These are phyloP conservation scores for Westerdykella ornata DNA, from an alignment of 2,329 filamentous ascomycete genomes.

Conservation along the genomic window DNA sequence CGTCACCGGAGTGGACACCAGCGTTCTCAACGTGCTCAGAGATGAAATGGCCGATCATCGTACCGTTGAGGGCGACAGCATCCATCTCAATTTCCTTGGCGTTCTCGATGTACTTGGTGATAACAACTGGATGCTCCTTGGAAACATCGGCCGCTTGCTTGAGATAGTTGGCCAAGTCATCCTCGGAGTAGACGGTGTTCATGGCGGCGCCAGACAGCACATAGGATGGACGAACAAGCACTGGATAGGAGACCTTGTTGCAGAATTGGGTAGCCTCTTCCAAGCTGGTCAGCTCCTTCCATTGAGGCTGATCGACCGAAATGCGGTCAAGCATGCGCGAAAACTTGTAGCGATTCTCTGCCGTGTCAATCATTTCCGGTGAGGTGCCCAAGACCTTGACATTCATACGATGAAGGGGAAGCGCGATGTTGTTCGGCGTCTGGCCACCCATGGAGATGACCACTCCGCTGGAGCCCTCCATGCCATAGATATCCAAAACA, in stretches of 20 bases:
- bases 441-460: slow-evolving; percentile 96
- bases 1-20: slow-evolving; percentile 96
- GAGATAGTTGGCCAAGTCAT: slow-evolving; percentile 82
- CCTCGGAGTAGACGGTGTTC: slow-evolving; percentile 97
- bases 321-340: slow-evolving; percentile 96
- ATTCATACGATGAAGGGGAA: slow-evolving; percentile 79
- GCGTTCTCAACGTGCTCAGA: slow-evolving; percentile 99
- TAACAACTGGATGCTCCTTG: slow-evolving; percentile 91
- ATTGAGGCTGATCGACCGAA: slow-evolving; percentile 89
- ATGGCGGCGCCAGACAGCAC: slow-evolving; percentile 95
- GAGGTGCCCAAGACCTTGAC: slow-evolving; percentile 93
- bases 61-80: slow-evolving; percentile 84
- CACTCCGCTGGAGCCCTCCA: slow-evolving; percentile 76
- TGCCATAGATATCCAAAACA: slow-evolving; percentile 85
- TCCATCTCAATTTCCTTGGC: slow-evolving; percentile 99
- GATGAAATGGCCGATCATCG: slow-evolving; percentile 90
- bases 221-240: slow-evolving; percentile 91
- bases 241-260: slow-evolving; percentile 81
- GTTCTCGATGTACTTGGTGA: slow-evolving; percentile 99
- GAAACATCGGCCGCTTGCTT: slow-evolving; percentile 90
- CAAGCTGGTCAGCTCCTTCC: slow-evolving; percentile 96
- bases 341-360: slow-evolving; percentile 98
- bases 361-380: slow-evolving; percentile 96
- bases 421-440: slow-evolving; percentile 94
- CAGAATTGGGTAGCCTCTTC: slow-evolving; percentile 86